Evolutionary conservation across 192 early-diverging fungal genomes (phyloP).

Genomic region (Neocallimastix lanati): DNA sequence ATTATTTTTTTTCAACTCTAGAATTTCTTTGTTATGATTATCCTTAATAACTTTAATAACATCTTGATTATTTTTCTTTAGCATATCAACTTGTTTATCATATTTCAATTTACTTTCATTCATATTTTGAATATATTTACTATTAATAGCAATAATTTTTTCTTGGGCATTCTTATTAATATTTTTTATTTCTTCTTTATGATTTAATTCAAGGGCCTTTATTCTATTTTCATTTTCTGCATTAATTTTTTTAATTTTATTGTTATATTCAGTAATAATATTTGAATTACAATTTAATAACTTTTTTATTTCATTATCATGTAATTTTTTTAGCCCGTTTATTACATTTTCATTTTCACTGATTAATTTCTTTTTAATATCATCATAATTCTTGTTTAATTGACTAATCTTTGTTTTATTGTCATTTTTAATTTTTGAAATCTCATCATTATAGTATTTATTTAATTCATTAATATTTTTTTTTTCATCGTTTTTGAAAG

Average conservation of each 20-base stretch:
- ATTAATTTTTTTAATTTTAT: not conserved
- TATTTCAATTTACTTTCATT: not conserved
- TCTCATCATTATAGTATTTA: not conserved
- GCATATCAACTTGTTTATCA: not conserved
- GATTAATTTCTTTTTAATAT: not conserved
- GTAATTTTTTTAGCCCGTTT: not conserved
- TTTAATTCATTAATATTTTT: not conserved
- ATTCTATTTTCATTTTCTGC: not conserved
- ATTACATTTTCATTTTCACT: not conserved
- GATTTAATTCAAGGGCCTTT: not conserved
- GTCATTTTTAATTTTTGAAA: not conserved
- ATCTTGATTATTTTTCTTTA: not conserved
- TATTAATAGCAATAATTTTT: not conserved
- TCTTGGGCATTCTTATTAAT: not conserved
- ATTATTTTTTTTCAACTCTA: not conserved
- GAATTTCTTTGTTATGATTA: not conserved
- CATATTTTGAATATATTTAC: not conserved
- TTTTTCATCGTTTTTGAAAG: not conserved
- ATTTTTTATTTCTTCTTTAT: not conserved
- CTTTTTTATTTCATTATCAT: not conserved
- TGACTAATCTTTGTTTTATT: not conserved
- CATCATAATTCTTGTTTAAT: not conserved
- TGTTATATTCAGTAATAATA: not conserved
- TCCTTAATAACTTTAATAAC: not conserved
- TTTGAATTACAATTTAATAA: not conserved